Evolutionary conservation across 2,329 filamentous ascomycete species (phyloP), one percentile per base, ranked within the genome.

Genomic region (Fusarium setosum): DNA sequence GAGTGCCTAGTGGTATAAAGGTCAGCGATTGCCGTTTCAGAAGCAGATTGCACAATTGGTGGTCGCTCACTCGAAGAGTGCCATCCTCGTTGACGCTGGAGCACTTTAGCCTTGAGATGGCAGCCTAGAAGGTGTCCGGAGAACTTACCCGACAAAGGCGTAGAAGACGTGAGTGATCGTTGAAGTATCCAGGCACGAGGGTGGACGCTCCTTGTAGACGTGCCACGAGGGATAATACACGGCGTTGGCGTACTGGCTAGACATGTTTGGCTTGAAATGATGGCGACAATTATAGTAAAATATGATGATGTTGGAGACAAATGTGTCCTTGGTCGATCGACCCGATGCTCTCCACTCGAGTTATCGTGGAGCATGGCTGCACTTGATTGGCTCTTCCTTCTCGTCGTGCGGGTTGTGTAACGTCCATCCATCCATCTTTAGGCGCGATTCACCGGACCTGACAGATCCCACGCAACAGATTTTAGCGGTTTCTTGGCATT

Each of bases 181-280:
- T 35, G 82, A 79, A 63, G 86, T 75, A 53, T 85, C 83, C 52
- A 90, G 72, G 6, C 81, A 83, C 0, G 86, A 87, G 0, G 88
- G 88, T n/a, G 86, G 82, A 54, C 86, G 84, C 53, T 84, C 81
- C 60, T 82, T 83, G 76, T 90, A 90, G 56, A 89, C 82, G 56
- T 83, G 80, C 87, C 88, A 90, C 65, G 88, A 90, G 6, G 88
- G 87, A 73, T 90, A 91, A 76, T 90, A 90, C 2, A 89, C 77
- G 13, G 77, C 77, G 44, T 80, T 80, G 51, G 73, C 72, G 47
- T 71, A 68, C 31, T 57, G 51, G n/a, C 6, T 15, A 4, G 69
- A 35, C 67, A 72, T 63, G 17, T 49, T 57, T 51, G 21, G 11
- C 7, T 4, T 20, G n/a, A n/a, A n/a, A 21, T 7, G 18, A n/a